Conservation (phyloP, 176 grass and related monocot species). For the Carex kokanica region DNA sequence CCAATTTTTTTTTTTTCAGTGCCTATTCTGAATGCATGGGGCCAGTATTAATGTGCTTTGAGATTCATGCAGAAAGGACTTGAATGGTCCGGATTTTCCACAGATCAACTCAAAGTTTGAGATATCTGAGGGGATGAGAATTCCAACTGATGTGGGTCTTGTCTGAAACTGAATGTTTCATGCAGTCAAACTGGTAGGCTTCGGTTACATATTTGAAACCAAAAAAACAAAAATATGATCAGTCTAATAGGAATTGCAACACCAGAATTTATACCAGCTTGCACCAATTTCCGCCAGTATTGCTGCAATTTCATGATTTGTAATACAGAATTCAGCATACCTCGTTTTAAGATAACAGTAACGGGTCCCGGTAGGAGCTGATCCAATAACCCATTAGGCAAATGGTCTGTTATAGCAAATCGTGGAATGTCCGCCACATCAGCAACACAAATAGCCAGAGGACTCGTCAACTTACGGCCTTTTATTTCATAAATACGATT, state of each 20-base stretch:
- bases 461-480: slow-evolving; percentile 69
- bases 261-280: not conserved
- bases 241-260: not conserved
- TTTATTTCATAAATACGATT: slow-evolving; percentile 93
- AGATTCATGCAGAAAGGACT: too few species aligned
- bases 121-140: too few species aligned
- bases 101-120: too few species aligned
- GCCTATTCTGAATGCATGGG: too few species aligned
- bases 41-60: too few species aligned
- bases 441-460: slow-evolving; percentile 87
- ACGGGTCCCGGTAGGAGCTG: slow-evolving; percentile 83
- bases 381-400: slow-evolving; percentile 76
- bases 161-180: not conserved
- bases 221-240: not conserved
- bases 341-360: slow-evolving; percentile 86
- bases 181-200: not conserved
- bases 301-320: not conserved
- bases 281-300: not conserved
- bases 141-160: not conserved
- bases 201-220: not conserved
- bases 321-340: slow-evolving; percentile 30
- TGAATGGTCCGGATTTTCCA: too few species aligned
- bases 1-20: too few species aligned
- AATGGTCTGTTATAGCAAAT: slow-evolving; percentile 73
- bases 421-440: slow-evolving; percentile 72